These are phyloP conservation scores for Nicotiana attenuata DNA, from an alignment of 257 asterid species.

Conservation along the genomic window DNA sequence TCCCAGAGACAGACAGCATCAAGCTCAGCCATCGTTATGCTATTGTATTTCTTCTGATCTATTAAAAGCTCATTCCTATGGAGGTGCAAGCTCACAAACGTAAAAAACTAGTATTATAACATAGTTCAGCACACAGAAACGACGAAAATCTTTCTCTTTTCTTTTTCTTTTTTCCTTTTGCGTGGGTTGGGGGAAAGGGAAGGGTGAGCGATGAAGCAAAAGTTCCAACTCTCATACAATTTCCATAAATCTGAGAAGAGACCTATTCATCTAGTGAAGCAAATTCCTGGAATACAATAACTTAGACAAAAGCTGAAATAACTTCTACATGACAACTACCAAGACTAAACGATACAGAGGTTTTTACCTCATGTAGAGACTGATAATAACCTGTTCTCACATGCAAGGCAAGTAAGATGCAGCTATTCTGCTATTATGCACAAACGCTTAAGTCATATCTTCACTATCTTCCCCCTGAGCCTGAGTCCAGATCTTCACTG, in stretches of 20 bases:
- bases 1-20: not conserved
- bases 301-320: not conserved
- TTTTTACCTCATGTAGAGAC: not conserved
- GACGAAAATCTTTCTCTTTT: not conserved
- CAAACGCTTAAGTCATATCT: not conserved
- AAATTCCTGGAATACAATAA: not conserved
- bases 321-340: not conserved
- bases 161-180: not conserved
- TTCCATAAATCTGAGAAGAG: not conserved
- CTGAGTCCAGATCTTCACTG: slow-evolving; percentile 72
- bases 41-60: not conserved
- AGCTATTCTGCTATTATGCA: not conserved
- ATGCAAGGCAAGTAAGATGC: not conserved
- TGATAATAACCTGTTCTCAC: not conserved
- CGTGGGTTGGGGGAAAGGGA: not conserved
- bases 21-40: not conserved
- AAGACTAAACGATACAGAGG: not conserved
- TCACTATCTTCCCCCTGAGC: slow-evolving; percentile 13
- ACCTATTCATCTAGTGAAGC: not conserved
- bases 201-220: not conserved
- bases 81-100: not conserved
- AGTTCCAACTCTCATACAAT: not conserved
- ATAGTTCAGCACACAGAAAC: not conserved
- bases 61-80: not conserved
- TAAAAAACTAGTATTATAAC: not conserved